phyloP scores from a whole-genome alignment of 257 asterid species.

The Scutellaria minor region DNA sequence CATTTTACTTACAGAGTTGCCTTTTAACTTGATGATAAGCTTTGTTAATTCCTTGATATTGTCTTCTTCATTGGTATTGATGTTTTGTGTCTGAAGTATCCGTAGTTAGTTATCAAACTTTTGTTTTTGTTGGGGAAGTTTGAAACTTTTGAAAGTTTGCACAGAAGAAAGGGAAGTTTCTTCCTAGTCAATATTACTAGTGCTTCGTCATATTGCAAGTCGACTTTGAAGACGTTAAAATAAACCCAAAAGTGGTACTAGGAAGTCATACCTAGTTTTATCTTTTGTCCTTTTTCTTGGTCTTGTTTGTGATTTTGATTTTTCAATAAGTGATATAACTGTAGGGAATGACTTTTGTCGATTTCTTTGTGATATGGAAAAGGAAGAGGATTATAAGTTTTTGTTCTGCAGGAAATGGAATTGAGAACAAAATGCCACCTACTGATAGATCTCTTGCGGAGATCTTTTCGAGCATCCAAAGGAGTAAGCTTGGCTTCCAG shows the following conservation, averaged over 20 bases:
- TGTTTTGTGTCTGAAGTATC: background rate
- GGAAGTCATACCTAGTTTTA: background rate
- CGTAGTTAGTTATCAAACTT: background rate
- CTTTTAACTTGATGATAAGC: background rate
- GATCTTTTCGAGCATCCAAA: constrained; percentile 78
- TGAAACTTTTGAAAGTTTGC: background rate
- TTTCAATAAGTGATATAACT: background rate
- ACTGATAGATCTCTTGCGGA: constrained; percentile 70
- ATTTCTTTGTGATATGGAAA: background rate
- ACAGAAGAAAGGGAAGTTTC: background rate
- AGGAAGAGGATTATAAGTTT: constrained; percentile 5
- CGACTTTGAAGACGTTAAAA: background rate
- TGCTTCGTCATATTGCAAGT: background rate
- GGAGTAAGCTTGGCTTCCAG: constrained; percentile 88
- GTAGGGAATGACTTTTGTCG: background rate
- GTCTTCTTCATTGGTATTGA: background rate
- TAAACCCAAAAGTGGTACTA: background rate
- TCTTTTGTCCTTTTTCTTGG: background rate
- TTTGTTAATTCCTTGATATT: background rate
- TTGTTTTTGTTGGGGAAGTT: background rate
- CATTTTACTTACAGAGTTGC: background rate
- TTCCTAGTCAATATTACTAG: background rate
- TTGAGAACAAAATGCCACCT: constrained; percentile 61
- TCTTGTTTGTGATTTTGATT: background rate
- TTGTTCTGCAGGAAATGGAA: constrained; percentile 58